These are phyloP conservation scores for Sutorius australiensis DNA, from an alignment of 768 basidiomycete genomes.

Conservation along the genomic window DNA sequence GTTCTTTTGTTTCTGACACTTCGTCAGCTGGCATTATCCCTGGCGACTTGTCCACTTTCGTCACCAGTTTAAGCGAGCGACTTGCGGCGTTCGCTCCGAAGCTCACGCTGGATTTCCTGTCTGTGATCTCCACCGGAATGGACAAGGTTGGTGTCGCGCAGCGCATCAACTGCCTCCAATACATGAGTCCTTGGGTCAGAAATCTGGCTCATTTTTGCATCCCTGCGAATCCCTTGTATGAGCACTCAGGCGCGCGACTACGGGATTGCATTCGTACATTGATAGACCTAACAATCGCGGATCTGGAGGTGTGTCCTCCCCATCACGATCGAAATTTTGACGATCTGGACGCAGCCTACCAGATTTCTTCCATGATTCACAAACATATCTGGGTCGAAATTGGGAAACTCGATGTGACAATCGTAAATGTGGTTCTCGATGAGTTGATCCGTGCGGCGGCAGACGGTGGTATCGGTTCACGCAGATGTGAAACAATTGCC, in stretches of 20 bases:
- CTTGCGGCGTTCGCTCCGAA: slow-evolving; percentile 73
- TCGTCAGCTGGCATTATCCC: slow-evolving; percentile 64
- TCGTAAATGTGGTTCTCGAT: slow-evolving; percentile 72
- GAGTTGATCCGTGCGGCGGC: slow-evolving; percentile 78
- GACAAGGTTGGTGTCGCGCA: slow-evolving; percentile 43
- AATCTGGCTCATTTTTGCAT: slow-evolving; percentile 72
- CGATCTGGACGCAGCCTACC: slow-evolving; percentile 4
- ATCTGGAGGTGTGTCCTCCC: slow-evolving; percentile 58
- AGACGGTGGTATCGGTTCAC: slow-evolving; percentile 77
- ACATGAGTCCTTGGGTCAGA: slow-evolving; percentile 85
- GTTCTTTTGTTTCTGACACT: slow-evolving; percentile 1
- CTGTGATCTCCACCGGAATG: slow-evolving; percentile 75
- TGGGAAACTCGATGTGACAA: slow-evolving; percentile 58
- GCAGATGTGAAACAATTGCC: slow-evolving; percentile 70
- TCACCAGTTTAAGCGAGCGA: slow-evolving; percentile 63
- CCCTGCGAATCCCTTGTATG: slow-evolving; percentile 63
- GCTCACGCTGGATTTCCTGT: slow-evolving; percentile 82
- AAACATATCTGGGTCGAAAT: slow-evolving; percentile 76
- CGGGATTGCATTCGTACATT: slow-evolving; percentile 80
- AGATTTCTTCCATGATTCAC: slow-evolving; percentile 68
- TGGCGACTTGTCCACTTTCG: slow-evolving; percentile 59
- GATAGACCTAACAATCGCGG: slow-evolving; percentile 68
- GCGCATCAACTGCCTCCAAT: slow-evolving; percentile 71
- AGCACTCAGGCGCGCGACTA: slow-evolving; percentile 68
- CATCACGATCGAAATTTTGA: background rate